Conservation (phyloP, 2,329 filamentous ascomycete species). For the Aspergillus intermedius region DNA sequence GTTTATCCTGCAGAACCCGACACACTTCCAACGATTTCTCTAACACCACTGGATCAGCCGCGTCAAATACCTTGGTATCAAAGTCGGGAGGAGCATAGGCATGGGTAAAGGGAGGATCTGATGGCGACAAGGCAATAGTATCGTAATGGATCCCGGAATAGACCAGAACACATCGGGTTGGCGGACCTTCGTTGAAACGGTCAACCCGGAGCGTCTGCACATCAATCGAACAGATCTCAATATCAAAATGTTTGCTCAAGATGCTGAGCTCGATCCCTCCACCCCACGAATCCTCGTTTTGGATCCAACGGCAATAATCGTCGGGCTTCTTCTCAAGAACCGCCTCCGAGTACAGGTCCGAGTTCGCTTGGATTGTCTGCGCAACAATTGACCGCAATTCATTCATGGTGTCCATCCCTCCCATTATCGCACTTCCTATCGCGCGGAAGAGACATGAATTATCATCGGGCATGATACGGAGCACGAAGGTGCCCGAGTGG, state of each 20-base stretch:
- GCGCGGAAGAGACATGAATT: conserved; percentile 93
- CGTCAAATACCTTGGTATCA: conserved; percentile 70
- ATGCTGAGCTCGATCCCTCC: conserved; percentile 86
- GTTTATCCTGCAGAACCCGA: conserved; percentile 58
- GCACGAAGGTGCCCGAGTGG: conserved; percentile 55
- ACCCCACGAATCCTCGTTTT: conserved; percentile 76
- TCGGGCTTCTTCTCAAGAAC: conserved; percentile 67
- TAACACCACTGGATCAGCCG: conserved; percentile 49
- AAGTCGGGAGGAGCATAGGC: conserved; percentile 61
- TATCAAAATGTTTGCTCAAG: conserved; percentile 72
- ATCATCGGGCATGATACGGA: conserved; percentile 94
- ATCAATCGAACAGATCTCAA: conserved; percentile 81
- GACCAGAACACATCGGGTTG: conserved; percentile 68
- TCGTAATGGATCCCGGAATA: conserved; percentile 96
- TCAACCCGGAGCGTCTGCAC: conserved; percentile 64
- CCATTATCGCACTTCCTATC: conserved; percentile 71
- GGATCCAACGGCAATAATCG: conserved; percentile 76
- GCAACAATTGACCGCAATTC: conserved; percentile 73
- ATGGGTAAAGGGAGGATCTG: conserved; percentile 50
- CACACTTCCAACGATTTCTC: conserved; percentile 60
- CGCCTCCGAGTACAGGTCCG: conserved; percentile 65
- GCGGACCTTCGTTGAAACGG: conserved; percentile 69
- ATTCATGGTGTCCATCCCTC: conserved; percentile 59
- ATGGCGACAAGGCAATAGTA: conserved; percentile 69
- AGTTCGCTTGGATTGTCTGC: conserved; percentile 66